These are phyloP conservation scores for Lunularia cruciata DNA, from an alignment of 225 moss, liverwort and hornwort genomes.

Conservation along the genomic window DNA sequence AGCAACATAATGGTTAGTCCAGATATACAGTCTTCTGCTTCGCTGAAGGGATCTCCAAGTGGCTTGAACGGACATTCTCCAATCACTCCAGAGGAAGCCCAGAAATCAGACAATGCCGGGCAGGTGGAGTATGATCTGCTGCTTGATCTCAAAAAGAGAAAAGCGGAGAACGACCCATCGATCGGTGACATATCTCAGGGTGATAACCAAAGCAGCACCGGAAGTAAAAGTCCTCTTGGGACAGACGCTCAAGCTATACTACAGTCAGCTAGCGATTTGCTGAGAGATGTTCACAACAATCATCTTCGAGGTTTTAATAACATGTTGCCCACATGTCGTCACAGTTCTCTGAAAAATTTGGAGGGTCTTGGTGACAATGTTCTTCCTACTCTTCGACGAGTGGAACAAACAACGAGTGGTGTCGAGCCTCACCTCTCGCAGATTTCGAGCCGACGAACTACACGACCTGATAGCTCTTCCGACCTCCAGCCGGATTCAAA, in stretches of 20 bases:
- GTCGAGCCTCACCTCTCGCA: neutral
- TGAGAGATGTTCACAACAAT: neutral
- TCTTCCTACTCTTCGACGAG: neutral
- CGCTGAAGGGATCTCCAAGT: neutral
- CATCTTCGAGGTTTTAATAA: neutral
- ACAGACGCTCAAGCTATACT: neutral
- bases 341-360: neutral
- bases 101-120: neutral
- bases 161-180: slow-evolving; percentile 39
- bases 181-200: slow-evolving; percentile 27
- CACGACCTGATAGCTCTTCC: neutral
- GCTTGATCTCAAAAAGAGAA: slow-evolving; percentile 34
- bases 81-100: slow-evolving; percentile 11
- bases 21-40: neutral
- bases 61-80: neutral
- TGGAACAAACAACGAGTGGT: neutral
- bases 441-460: neutral
- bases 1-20: neutral
- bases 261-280: neutral
- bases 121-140: slow-evolving; percentile 11
- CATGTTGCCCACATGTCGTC: neutral
- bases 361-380: neutral
- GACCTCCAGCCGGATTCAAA: neutral
- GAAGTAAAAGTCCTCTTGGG: neutral
- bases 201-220: slow-evolving; percentile 2